Conservation (phyloP, 352 stramenopile genomes). For the Globisporangium polare region DNA sequence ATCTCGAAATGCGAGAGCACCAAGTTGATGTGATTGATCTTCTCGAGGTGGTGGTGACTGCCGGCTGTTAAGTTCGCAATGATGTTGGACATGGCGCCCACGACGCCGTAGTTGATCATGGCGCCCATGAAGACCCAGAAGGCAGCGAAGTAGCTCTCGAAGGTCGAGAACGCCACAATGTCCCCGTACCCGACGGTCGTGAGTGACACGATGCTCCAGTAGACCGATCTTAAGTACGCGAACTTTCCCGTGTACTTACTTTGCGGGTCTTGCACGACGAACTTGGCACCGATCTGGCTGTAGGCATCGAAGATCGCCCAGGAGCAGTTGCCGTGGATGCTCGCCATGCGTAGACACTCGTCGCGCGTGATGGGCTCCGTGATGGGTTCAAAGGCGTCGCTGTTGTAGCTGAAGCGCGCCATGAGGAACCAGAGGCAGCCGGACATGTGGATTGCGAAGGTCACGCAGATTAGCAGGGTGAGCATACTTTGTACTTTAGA, state of each 20-base stretch:
- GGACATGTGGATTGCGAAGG: conserved; percentile 50
- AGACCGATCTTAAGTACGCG: conserved; percentile 66
- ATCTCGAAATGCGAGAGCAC: conserved; percentile 60
- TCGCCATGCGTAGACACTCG: conserved; percentile 41
- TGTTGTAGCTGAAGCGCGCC: conserved; percentile 46
- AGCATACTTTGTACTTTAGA: conserved; percentile 54
- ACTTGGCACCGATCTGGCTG: conserved; percentile 48
- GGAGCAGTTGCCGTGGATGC: conserved; percentile 56
- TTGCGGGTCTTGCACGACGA: conserved; percentile 23
- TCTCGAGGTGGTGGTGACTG: conserved; percentile 58
- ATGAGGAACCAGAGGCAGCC: conserved; percentile 79
- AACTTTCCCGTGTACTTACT: conserved; percentile 54
- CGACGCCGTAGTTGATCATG: conserved; percentile 78
- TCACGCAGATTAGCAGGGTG: conserved; percentile 63
- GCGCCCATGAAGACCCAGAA: conserved; percentile 62
- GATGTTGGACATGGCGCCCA: conserved; percentile 75
- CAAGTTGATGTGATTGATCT: conserved; percentile 65
- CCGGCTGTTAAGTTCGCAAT: conserved; percentile 65
- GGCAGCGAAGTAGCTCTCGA: conserved; percentile 62
- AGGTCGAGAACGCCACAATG: conserved; percentile 71
- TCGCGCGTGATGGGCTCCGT: conserved; percentile 29
- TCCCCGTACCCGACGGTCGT: conserved; percentile 77
- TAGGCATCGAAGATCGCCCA: conserved; percentile 73
- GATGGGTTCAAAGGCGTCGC: conserved; percentile 25
- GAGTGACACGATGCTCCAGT: conserved; percentile 71